Evolutionary conservation across 345 rosid species (phyloP), one percentile per base, ranked within the genome.

Genomic region (Citrus australasica): DNA sequence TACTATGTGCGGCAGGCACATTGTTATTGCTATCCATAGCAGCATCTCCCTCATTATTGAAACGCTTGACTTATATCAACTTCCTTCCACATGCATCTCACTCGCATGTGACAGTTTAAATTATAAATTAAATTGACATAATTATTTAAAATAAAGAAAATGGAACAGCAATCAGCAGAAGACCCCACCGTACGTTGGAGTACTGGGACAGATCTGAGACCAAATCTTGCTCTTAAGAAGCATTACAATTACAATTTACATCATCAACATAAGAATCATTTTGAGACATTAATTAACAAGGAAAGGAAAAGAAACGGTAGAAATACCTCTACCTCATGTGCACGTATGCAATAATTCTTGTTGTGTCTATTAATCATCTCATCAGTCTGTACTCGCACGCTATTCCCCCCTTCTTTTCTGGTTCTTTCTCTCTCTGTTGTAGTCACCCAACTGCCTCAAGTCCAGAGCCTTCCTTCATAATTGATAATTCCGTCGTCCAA

Each of bases 271-370:
- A 0, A 65, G 59, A 53, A 35, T 73, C 25, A 69, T 17, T 48
- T 32, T 9, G 61, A 69, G 35, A 33, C 51, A 46, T 13, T 46
- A 46, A 11, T 46, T 32, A 73, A 46, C 33, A 7, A 9, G 24
- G 61, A 7, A 7, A 9, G 24, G 61, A 7, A 65, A 71, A 66
- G 32, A 32, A 71, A 75, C 61, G 33, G 71, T n/a, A 51, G 67
- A 80, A 2, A 46, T 46, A 11, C 51, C 17, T 46, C 51, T 46
- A 64, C 77, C 82, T 78, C 55, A 9, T 17, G 56, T 71, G 82
- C 83, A 78, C 71, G 80, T 69, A 79, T 79, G 67, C 72, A 61
- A 78, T 73, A 69, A 27, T 58, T 48, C 32, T 30, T 51, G 9
- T 62, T n/a, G 28, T 65, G 69, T 62, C 80, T 61, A 75, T 80